phyloP scores from a whole-genome alignment of 164 flowering plant species.

The Umbilicus rupestris region DNA sequence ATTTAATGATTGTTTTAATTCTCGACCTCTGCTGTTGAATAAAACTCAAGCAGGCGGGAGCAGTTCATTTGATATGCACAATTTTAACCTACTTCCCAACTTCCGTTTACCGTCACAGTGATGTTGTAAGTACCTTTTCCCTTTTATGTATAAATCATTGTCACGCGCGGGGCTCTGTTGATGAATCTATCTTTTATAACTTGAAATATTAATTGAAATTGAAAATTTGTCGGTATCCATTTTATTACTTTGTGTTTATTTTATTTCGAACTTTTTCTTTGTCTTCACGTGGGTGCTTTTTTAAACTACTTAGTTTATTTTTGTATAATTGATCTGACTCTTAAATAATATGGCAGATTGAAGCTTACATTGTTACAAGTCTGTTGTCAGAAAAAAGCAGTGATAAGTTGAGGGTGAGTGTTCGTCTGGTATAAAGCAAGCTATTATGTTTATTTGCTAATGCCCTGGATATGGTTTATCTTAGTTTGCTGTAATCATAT shows the following conservation, averaged over 20 bases:
- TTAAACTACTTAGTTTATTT: no score
- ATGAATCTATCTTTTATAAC: neutral
- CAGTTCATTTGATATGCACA: conserved; percentile 40
- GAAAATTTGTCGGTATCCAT: neutral
- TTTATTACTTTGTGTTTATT: no score
- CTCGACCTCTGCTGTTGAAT: neutral
- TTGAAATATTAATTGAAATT: neutral
- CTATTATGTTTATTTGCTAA: neutral
- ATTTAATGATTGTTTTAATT: no score
- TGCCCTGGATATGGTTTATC: neutral
- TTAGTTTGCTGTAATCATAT: neutral
- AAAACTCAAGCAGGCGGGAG: conserved; percentile 55
- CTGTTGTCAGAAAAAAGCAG: conserved; percentile 49
- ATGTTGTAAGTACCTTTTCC: conserved; percentile 41
- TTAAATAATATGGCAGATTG: conserved; percentile 37
- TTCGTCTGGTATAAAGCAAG: conserved; percentile 6
- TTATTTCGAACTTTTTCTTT: no score
- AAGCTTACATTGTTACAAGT: conserved; percentile 56
- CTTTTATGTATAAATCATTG: no score
- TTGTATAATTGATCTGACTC: neutral
- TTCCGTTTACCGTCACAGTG: conserved; percentile 52
- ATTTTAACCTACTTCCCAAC: conserved; percentile 48
- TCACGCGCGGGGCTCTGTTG: neutral
- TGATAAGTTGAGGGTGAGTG: conserved; percentile 42
- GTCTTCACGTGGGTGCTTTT: no score